Conservation (phyloP, 2,329 filamentous ascomycete species). For the Macrophomina phaseolina region DNA sequence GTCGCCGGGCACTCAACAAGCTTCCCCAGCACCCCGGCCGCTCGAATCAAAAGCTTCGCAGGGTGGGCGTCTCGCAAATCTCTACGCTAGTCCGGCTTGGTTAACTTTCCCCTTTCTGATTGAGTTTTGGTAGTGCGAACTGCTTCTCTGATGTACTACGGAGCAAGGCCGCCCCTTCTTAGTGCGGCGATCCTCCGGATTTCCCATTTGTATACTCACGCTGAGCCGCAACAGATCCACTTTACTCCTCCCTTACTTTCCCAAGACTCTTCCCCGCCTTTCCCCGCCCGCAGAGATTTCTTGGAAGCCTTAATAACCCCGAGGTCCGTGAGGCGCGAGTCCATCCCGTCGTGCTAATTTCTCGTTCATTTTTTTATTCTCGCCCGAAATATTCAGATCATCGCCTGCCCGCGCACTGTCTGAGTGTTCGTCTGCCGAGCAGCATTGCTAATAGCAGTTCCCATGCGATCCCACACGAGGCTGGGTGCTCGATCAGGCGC, state of each 20-base stretch:
- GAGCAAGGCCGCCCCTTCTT: not conserved
- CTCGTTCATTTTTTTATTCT: too few species aligned
- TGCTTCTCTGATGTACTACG: not conserved
- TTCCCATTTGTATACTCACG: not conserved
- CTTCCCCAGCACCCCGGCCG: not conserved
- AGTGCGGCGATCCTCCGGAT: not conserved
- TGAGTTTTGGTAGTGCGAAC: not conserved
- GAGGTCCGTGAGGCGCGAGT: not conserved
- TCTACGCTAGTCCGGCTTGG: not conserved
- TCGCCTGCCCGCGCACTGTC: too few species aligned
- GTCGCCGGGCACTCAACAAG: not conserved
- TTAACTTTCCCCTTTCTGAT: not conserved
- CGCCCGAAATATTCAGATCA: too few species aligned
- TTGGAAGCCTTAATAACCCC: not conserved
- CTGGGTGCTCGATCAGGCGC: not conserved
- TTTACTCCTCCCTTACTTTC: not conserved
- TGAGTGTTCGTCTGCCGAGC: too few species aligned
- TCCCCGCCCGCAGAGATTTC: not conserved
- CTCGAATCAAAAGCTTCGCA: not conserved
- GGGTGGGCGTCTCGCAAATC: not conserved
- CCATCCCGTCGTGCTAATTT: too few species aligned
- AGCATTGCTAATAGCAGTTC: too few species aligned
- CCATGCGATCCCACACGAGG: too few species aligned
- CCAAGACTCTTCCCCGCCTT: slow-evolving; percentile 5
- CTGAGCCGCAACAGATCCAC: slow-evolving; percentile 13